Conservation (phyloP, 1,284 basidiomycete species). For the Schizophyllum commune region DNA sequence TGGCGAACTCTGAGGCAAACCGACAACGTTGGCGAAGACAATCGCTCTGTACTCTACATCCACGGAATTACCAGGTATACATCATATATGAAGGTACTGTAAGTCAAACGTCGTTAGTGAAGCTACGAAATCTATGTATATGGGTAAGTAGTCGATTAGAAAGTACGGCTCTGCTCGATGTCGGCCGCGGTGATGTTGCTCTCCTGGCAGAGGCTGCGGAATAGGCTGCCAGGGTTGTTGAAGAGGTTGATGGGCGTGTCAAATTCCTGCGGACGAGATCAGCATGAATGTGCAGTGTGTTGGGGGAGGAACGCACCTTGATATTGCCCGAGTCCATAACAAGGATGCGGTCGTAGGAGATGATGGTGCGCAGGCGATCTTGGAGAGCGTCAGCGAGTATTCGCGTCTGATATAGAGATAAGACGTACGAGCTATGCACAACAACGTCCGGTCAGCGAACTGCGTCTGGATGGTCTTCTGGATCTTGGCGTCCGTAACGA, state of each 20-base stretch:
- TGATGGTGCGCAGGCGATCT: slow-evolving; percentile 73
- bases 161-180: slow-evolving; percentile 24
- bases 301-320: slow-evolving; percentile 32
- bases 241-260: slow-evolving; percentile 61
- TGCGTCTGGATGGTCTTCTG: slow-evolving; percentile 63
- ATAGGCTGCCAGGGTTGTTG: slow-evolving; percentile 44
- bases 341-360: slow-evolving; percentile 72
- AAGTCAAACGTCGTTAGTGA: too few relatives aligned
- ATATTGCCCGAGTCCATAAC: slow-evolving; percentile 67
- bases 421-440: slow-evolving; percentile 58
- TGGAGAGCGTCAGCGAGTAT: slow-evolving; percentile 3
- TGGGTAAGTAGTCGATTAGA: not conserved
- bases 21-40: too few relatives aligned
- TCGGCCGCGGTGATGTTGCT: slow-evolving; percentile 50
- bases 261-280: slow-evolving; percentile 42
- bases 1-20: too few relatives aligned
- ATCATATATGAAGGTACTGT: too few relatives aligned
- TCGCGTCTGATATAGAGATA: too few relatives aligned
- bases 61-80: too few relatives aligned
- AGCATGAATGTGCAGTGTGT: not conserved
- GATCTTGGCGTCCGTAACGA: slow-evolving; percentile 67
- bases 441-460: slow-evolving; percentile 54
- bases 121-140: not conserved
- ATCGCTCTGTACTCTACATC: too few relatives aligned
- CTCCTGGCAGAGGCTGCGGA: slow-evolving; percentile 60